Evolutionary conservation across 805 yeast genomes (phyloP).

Genomic region (Barnettozyma sp.): DNA sequence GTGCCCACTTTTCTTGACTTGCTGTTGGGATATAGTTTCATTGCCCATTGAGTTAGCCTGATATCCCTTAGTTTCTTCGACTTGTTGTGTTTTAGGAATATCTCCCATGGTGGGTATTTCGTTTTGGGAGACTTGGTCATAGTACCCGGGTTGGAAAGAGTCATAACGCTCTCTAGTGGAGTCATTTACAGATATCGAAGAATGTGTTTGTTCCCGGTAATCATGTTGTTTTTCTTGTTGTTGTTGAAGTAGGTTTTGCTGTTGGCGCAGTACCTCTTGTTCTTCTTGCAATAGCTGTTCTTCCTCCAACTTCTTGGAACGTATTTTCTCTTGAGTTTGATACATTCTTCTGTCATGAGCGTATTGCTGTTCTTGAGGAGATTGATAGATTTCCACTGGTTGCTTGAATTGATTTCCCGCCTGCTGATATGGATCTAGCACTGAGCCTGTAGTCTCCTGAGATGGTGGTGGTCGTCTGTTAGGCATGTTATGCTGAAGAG

Average conservation of each 20-base stretch:
- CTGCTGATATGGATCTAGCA: constrained; percentile 6
- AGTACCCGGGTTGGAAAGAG: constrained; percentile 16
- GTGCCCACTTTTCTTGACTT: constrained; percentile 8
- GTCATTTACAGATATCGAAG: constrained; percentile 10
- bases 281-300: constrained; percentile 11
- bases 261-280: constrained; percentile 17
- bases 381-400: constrained; percentile 14
- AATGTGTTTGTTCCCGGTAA: constrained; percentile 11
- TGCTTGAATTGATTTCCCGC: constrained; percentile 13
- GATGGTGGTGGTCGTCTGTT: constrained; percentile 24
- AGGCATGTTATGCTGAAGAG: constrained; percentile 14
- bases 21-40: constrained; percentile 6
- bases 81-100: neutral
- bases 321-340: constrained; percentile 6
- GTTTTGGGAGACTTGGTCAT: constrained; percentile 4
- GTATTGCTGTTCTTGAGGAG: constrained; percentile 12
- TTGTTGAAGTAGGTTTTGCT: constrained; percentile 15
- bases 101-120: neutral
- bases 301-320: constrained; percentile 8
- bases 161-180: constrained; percentile 7
- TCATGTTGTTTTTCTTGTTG: constrained; percentile 18
- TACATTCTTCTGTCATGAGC: constrained; percentile 15
- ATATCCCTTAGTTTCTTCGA: neutral
- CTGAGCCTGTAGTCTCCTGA: constrained; percentile 4
- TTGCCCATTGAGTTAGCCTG: too few species aligned